phyloP scores from a whole-genome alignment of 2,329 filamentous ascomycete species.

The Pseudocercospora macadamiae region DNA sequence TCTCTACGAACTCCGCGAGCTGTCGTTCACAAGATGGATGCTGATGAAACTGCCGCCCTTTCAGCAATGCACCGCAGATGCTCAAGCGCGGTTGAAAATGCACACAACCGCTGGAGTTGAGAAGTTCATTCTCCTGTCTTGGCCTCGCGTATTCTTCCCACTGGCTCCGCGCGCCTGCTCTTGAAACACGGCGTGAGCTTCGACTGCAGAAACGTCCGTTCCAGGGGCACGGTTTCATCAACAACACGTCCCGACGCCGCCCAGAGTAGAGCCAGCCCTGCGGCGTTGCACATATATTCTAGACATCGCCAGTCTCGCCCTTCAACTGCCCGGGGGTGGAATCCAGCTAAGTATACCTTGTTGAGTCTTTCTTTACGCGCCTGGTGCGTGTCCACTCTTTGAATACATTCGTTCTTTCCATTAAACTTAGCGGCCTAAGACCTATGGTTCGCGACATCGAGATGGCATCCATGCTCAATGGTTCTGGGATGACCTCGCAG shows the following conservation, averaged over 20 bases:
- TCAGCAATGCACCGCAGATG: too few relatives aligned
- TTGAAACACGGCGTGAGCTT: conserved; percentile 4
- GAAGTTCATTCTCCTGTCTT: neutral
- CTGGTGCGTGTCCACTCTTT: neutral
- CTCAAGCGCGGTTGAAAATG: neutral
- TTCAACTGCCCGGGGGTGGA: neutral
- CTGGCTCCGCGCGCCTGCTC: conserved; percentile 1
- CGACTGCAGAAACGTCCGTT: conserved; percentile 1
- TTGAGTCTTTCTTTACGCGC: conserved; percentile 1
- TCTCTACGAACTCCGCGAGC: neutral
- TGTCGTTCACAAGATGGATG: neutral
- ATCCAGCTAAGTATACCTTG: neutral
- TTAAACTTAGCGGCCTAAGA: neutral
- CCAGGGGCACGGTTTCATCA: conserved; percentile 2
- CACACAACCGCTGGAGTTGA: neutral
- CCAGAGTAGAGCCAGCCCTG: neutral
- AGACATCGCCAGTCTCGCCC: neutral
- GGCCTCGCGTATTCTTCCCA: neutral
- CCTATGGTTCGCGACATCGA: neutral
- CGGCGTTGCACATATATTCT: neutral
- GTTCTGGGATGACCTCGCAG: neutral
- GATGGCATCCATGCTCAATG: conserved; percentile 3
- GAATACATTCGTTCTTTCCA: neutral
- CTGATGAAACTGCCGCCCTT: too few relatives aligned
- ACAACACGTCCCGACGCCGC: neutral